Evolutionary conservation across 129 eudicot genomes (phyloP).

Genomic region (Smallanthus sonchifolius): DNA sequence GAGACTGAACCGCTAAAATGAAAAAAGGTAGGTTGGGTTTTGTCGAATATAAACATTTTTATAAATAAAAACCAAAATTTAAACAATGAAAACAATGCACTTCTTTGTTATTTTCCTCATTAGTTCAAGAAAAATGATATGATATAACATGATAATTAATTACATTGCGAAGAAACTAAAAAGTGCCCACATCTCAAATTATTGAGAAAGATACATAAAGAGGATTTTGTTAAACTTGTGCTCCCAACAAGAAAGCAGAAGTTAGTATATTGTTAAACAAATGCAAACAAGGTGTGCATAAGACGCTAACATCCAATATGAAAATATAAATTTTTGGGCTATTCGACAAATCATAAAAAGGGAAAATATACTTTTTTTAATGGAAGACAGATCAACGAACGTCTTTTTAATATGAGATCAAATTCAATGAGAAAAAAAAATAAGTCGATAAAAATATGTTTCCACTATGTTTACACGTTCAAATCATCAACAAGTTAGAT

Average conservation of each 20-base stretch:
- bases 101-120: neutral
- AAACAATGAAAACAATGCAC: neutral
- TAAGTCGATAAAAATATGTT: neutral
- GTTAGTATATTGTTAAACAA: conserved; percentile 4
- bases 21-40: neutral
- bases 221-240: neutral
- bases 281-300: neutral
- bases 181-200: neutral
- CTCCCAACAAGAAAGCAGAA: neutral
- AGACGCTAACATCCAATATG: neutral
- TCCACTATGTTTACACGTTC: neutral
- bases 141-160: neutral
- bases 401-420: neutral
- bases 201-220: neutral
- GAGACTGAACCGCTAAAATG: neutral
- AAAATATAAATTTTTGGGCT: neutral
- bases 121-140: neutral
- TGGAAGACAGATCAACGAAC: neutral
- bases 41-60: neutral
- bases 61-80: neutral
- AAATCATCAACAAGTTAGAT: neutral
- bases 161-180: neutral
- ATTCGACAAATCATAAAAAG: neutral
- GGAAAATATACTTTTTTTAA: neutral
- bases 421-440: neutral